Evolutionary conservation across 108 stramenopile species (phyloP).

Genomic region (Craspedostauros australis): DNA sequence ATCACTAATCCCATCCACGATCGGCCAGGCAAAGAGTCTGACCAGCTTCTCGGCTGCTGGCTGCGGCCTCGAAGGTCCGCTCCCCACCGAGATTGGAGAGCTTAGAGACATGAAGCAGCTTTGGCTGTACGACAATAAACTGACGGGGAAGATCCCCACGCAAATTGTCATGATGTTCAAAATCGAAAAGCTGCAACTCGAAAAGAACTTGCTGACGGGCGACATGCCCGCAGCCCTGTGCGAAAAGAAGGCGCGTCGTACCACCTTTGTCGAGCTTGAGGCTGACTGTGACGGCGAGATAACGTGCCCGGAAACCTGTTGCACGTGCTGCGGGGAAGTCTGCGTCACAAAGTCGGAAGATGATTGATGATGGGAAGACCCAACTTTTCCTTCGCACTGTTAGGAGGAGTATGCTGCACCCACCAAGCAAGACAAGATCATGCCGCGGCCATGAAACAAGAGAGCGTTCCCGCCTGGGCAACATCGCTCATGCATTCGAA

Average conservation of each 20-base stretch:
- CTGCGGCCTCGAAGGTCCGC: slow-evolving; percentile 5
- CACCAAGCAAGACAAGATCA: no score
- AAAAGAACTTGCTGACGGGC: slow-evolving; percentile 40
- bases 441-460: no score
- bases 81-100: slow-evolving; percentile 13
- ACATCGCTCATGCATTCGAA: no score
- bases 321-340: slow-evolving; percentile 16
- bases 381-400: no score
- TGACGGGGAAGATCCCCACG: slow-evolving; percentile 12
- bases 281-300: slow-evolving; percentile 17
- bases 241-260: no score
- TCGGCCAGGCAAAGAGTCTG: slow-evolving; percentile 21
- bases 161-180: slow-evolving; percentile 6
- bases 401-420: no score
- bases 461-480: no score
- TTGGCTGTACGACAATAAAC: slow-evolving; percentile 13
- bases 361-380: no score
- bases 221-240: no score
- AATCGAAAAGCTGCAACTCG: slow-evolving; percentile 28
- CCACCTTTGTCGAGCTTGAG: slow-evolving; percentile 5
- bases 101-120: slow-evolving; percentile 12
- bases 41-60: slow-evolving; percentile 14
- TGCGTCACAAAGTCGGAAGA: no score
- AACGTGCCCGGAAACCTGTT: no score
- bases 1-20: slow-evolving; percentile 42